phyloP scores from a whole-genome alignment of 495 filamentous ascomycete genomes.

The Aeminium ludgeri region DNA sequence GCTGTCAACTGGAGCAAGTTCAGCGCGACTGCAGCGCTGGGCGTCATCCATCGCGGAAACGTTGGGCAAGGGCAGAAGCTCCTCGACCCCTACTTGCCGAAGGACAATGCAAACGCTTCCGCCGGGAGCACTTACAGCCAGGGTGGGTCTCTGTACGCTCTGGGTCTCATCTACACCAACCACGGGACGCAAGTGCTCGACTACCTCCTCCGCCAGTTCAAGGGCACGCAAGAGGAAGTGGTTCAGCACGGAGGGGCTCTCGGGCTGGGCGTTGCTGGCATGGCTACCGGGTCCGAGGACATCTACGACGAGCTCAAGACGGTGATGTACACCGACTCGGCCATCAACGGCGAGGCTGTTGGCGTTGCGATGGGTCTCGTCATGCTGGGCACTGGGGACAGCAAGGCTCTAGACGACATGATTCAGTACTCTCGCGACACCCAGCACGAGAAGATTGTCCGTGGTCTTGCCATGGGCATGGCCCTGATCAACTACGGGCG shows the following conservation, averaged over 20 bases:
- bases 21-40: slow-evolving; percentile 88
- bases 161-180: slow-evolving; percentile 94
- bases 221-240: slow-evolving; percentile 74
- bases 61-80: slow-evolving; percentile 82
- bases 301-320: slow-evolving; percentile 83
- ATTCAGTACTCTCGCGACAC: slow-evolving; percentile 96
- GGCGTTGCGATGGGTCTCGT: slow-evolving; percentile 91
- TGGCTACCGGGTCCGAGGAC: slow-evolving; percentile 80
- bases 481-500: slow-evolving; percentile 95
- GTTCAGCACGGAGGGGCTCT: slow-evolving; percentile 94
- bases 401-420: slow-evolving; percentile 83
- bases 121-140: slow-evolving; percentile 79
- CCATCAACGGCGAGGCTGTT: slow-evolving; percentile 90
- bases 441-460: slow-evolving; percentile 96
- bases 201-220: slow-evolving; percentile 76
- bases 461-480: slow-evolving; percentile 89
- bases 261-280: slow-evolving; percentile 89
- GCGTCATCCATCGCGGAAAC: slow-evolving; percentile 93
- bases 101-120: slow-evolving; percentile 42
- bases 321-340: slow-evolving; percentile 81
- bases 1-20: slow-evolving; percentile 99
- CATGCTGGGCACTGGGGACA: slow-evolving; percentile 90
- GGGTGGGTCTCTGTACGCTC: slow-evolving; percentile 86
- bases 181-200: slow-evolving; percentile 86
- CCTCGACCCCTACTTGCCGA: slow-evolving; percentile 84